Base-by-base conservation (phyloP, 805 yeast genomes). In the Torulaspora indica region DNA sequence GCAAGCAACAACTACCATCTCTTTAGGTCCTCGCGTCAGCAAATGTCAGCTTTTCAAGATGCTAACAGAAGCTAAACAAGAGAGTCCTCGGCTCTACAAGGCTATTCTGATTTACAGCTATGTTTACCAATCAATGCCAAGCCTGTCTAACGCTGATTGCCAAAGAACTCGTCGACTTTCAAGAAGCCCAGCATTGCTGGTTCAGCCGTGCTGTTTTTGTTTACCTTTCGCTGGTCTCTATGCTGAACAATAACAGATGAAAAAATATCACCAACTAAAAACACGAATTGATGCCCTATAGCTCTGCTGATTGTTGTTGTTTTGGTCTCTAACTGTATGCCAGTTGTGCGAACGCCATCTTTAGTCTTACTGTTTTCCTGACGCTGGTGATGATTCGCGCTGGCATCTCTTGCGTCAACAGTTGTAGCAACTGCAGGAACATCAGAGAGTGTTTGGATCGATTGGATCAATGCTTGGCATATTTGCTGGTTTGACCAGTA, bases 121-220 rank as follows among this genome's bases (percentile, higher is more conserved):
- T 25, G 34, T 15, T 14, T 14, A 15, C 10, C 33, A 13, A 8
- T 30, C 33, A 8, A 30, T 30, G 18, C 18, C 23, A 15, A 31
- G 17, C 22, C 9, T 8, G 9, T 17, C 14, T 15, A 14, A 17
- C 34, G 10, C 22, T 10, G 20, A 14, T 31, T 31, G 34, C 17
- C n/a, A 15, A 15, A 14, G 5, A 8, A 8, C n/a, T 31, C 17
- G 13, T 31, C 4, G 14, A 17, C n/a, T 4, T 31, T 31, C 34
- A 3, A 14, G 20, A 18, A 35, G 44, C 39, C 45, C 49, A 46
- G 49, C 49, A 46, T 20, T 20, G 17, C 10, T 15, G 15, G 28
- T 42, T 42, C 47, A 39, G 46, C 49, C 49, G 46, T 28, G 31
- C 40, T 15, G n/a, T 23, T 18, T 31, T 42, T 42, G 41, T 42